Evolutionary conservation across 257 asterid species (phyloP), one percentile per base, ranked within the genome.

Genomic region (Nicotiana sylvestris): DNA sequence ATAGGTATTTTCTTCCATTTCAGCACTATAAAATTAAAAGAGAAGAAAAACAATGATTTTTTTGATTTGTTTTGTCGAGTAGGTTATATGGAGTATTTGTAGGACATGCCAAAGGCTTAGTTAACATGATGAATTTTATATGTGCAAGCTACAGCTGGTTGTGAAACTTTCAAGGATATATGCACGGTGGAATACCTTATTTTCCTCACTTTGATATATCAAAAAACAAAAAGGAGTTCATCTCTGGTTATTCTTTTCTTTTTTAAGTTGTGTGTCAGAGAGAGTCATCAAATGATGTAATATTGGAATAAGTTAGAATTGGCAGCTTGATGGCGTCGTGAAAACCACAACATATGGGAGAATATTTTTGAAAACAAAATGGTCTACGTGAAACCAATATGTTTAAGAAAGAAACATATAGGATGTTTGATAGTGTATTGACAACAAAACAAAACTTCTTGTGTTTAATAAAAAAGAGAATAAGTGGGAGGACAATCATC

Each of bases 111-210:
- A 46, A 46, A 18, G 39, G 37, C 10, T 1, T 33, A 33, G 5
- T 46, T 46, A 25, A 46, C 79, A 78, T 67, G 83, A 82, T 55
- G n/a, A 51, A 79, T 82, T 25, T 53, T 21, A 13, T 16, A 79
- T 77, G 66, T 83, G 84, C 18, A 83, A 82, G 88, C 57, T 30
- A 87, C 92, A 90, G 95, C 94, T 89, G 89, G 90, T 53, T 65
- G 91, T 92, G 98, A 88, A 87, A 57, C 58, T 89, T 86, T 81
- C 97, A 84, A 93, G 97, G 89, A 89, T 76, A 53, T 5, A 78
- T 58, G 13, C 72, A 60, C 10, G 70, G 69, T 6, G 82, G 72
- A 17, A 60, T 60, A 58, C 66, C 30, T 72, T 72, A 60, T 46
- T 72, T 46, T 88, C 72, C 78, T 87, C 98, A 90, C 72, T 51